These are phyloP conservation scores for Nectriaceae sp. DNA, from an alignment of 2,329 filamentous ascomycete species.

Conservation along the genomic window DNA sequence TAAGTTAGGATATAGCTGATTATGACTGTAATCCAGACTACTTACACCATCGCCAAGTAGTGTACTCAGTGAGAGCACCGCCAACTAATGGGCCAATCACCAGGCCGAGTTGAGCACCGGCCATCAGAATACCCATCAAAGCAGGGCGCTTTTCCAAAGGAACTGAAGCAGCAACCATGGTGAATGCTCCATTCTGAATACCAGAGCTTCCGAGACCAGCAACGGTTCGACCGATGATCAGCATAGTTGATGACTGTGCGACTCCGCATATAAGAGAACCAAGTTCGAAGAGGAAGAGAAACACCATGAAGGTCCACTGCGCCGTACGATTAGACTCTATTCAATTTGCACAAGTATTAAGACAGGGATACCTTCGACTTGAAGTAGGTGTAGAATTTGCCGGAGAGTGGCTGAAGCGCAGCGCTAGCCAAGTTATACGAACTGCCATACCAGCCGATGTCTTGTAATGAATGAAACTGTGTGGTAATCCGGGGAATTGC, in stretches of 20 bases:
- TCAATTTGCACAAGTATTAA: slow-evolving; percentile 37
- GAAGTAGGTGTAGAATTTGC: slow-evolving; percentile 49
- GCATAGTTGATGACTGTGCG: slow-evolving; percentile 44
- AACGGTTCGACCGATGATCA: slow-evolving; percentile 53
- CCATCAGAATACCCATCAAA: slow-evolving; percentile 31
- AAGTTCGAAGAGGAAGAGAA: slow-evolving; percentile 35
- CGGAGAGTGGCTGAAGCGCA: slow-evolving; percentile 52
- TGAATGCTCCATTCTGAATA: slow-evolving; percentile 39
- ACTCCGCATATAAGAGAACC: slow-evolving; percentile 51
- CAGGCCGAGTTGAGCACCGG: slow-evolving; percentile 44
- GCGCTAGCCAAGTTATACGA: slow-evolving; percentile 51
- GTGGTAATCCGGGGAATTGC: slow-evolving; percentile 52
- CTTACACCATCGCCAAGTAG: slow-evolving; percentile 48
- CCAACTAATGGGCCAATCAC: slow-evolving; percentile 50
- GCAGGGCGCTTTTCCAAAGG: slow-evolving; percentile 30
- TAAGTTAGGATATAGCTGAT: slow-evolving; percentile 8
- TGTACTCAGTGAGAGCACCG: slow-evolving; percentile 41
- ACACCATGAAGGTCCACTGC: slow-evolving; percentile 31
- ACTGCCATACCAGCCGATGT: slow-evolving; percentile 59
- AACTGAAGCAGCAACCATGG: slow-evolving; percentile 33
- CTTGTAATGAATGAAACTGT: slow-evolving; percentile 49
- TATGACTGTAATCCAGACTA: background rate
- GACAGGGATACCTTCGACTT: slow-evolving; percentile 24
- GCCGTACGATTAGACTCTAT: background rate
- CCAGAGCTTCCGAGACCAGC: slow-evolving; percentile 49